Conservation (phyloP, 1,284 basidiomycete genomes). For the Cryptococcus sp. region DNA sequence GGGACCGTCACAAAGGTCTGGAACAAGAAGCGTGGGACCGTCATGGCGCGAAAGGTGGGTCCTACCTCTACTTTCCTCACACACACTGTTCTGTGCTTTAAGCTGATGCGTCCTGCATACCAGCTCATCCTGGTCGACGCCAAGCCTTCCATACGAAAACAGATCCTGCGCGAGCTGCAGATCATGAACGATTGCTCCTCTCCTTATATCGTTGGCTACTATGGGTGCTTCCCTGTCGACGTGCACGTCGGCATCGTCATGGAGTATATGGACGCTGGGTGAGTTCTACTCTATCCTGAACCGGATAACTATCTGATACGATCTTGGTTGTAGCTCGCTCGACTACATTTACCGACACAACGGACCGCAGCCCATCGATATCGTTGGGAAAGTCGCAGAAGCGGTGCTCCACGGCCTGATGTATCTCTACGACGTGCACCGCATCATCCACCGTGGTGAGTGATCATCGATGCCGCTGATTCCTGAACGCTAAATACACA, state of each 20-base stretch:
- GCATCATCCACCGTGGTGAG: conserved; percentile 97
- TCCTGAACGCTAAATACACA: background rate
- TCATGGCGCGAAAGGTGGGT: conserved; percentile 92
- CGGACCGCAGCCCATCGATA: conserved; percentile 83
- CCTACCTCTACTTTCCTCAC: background rate
- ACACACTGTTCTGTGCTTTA: background rate
- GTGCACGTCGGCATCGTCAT: conserved; percentile 99
- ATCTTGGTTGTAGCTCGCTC: conserved; percentile 55
- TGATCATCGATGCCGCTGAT: conserved; percentile 7
- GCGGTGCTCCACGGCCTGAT: conserved; percentile 92
- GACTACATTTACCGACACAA: conserved; percentile 94
- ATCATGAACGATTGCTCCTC: conserved; percentile 98
- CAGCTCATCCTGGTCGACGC: conserved; percentile 98
- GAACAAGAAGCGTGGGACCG: conserved; percentile 81
- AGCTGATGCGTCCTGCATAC: background rate
- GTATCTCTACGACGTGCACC: conserved; percentile 97
- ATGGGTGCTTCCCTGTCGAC: conserved; percentile 91
- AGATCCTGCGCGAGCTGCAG: conserved; percentile 94
- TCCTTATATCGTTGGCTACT: conserved; percentile 92
- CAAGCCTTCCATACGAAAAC: conserved; percentile 94
- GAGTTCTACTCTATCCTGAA: conserved; percentile 21
- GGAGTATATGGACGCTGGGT: conserved; percentile 85
- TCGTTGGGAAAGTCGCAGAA: conserved; percentile 87
- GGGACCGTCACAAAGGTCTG: conserved; percentile 96
- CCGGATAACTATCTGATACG: too few relatives aligned